Conservation (phyloP, 2,329 filamentous ascomycete genomes). For the Venturia oleaginea region DNA sequence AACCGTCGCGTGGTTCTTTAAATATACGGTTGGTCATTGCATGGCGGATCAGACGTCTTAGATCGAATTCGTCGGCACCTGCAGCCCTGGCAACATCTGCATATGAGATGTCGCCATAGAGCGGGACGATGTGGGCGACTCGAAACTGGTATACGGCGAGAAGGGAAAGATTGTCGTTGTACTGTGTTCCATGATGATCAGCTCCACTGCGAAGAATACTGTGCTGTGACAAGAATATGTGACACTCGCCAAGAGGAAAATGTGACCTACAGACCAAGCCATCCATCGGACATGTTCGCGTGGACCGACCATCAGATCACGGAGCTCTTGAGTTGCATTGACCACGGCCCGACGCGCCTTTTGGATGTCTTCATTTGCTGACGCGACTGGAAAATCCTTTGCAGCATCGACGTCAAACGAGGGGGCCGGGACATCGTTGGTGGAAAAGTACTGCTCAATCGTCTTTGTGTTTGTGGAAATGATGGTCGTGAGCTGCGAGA, state of each 20-base stretch:
- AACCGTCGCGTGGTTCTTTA: slow-evolving; percentile 9
- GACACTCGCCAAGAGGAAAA: background rate
- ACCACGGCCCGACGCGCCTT: slow-evolving; percentile 17
- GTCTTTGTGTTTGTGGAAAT: slow-evolving; percentile 17
- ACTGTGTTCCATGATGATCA: background rate
- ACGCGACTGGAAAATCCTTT: slow-evolving; percentile 17
- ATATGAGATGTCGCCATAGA: slow-evolving; percentile 36
- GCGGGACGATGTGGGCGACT: slow-evolving; percentile 43
- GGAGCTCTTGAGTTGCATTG: slow-evolving; percentile 19
- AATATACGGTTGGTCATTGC: slow-evolving; percentile 30
- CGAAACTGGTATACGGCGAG: slow-evolving; percentile 45
- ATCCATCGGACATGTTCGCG: slow-evolving; percentile 17
- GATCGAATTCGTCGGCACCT: slow-evolving; percentile 22
- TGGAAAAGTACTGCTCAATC: slow-evolving; percentile 16
- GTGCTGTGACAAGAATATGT: background rate
- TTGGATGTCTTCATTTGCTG: slow-evolving; percentile 16
- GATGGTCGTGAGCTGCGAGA: slow-evolving; percentile 15
- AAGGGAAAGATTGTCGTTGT: slow-evolving; percentile 22
- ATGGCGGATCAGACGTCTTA: slow-evolving; percentile 26
- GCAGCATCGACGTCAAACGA: slow-evolving; percentile 17
- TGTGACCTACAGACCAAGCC: slow-evolving; percentile 18
- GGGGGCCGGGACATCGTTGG: slow-evolving; percentile 15
- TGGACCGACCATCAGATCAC: slow-evolving; percentile 19
- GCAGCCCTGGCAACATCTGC: slow-evolving; percentile 23
- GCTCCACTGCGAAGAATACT: too few relatives aligned